phyloP scores from a whole-genome alignment of 1,284 basidiomycete species.

The Boletus calvinii region DNA sequence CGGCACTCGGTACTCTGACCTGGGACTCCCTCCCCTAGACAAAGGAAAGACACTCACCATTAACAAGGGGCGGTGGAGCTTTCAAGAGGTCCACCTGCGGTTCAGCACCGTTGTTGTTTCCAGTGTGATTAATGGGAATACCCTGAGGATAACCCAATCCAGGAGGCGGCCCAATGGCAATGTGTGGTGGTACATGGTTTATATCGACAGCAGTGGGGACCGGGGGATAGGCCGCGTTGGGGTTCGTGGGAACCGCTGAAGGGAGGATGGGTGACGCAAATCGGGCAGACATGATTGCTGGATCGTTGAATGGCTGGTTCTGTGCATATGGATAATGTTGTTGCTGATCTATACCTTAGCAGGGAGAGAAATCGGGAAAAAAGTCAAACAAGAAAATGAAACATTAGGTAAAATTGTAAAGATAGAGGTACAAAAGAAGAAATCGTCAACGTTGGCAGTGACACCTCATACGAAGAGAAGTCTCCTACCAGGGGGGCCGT shows the following conservation, averaged over 20 bases:
- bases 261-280: conserved; percentile 44
- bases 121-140: conserved; percentile 30
- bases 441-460: conserved; percentile 36
- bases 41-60: conserved; percentile 65
- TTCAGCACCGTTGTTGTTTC: conserved; percentile 20
- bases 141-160: conserved; percentile 52
- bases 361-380: conserved; percentile 17
- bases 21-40: conserved; percentile 67
- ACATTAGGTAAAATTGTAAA: conserved; percentile 18
- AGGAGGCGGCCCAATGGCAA: conserved; percentile 61
- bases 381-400: conserved; percentile 11
- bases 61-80: conserved; percentile 38
- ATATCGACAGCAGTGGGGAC: conserved; percentile 4
- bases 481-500: conserved; percentile 48
- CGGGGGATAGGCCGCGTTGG: conserved; percentile 14
- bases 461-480: conserved; percentile 43
- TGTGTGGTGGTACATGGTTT: conserved; percentile 27
- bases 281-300: conserved; percentile 79
- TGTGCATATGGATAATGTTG: conserved; percentile 39
- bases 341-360: conserved; percentile 36
- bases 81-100: conserved; percentile 30
- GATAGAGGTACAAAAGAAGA: conserved; percentile 24
- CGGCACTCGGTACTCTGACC: conserved; percentile 77
- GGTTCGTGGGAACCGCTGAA: conserved; percentile 11
- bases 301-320: conserved; percentile 62